Conservation (phyloP, 2,329 filamentous ascomycete genomes). For the Colletotrichum chlorophyti region DNA sequence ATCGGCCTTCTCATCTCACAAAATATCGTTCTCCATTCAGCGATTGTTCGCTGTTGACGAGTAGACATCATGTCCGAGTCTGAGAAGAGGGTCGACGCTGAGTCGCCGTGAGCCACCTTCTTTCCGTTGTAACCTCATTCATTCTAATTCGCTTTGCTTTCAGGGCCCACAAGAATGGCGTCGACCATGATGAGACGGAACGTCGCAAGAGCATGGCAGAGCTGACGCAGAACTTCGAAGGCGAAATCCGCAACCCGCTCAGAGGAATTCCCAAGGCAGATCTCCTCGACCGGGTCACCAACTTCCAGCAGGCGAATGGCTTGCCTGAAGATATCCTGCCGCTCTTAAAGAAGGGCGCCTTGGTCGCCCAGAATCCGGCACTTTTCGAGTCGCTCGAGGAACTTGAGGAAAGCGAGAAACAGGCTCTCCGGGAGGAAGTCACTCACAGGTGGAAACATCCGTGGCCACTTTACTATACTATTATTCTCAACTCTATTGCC, state of each 20-base stretch:
- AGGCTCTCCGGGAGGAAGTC: slow-evolving; percentile 47
- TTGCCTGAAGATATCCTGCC: slow-evolving; percentile 53
- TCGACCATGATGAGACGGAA: neutral
- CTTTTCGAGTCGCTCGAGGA: slow-evolving; percentile 54
- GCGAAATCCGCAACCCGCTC: slow-evolving; percentile 53
- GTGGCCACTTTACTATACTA: slow-evolving; percentile 55
- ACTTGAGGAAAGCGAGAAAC: slow-evolving; percentile 50
- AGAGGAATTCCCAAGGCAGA: slow-evolving; percentile 57
- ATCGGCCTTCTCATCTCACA: too few species aligned
- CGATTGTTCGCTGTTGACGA: neutral
- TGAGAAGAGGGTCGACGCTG: slow-evolving; percentile 4
- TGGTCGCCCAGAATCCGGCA: slow-evolving; percentile 59
- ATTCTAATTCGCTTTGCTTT: neutral
- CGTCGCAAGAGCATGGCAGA: slow-evolving; percentile 15
- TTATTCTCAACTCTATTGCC: slow-evolving; percentile 58
- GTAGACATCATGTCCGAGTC: neutral
- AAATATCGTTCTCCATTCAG: neutral
- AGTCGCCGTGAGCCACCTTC: neutral
- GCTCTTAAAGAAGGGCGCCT: slow-evolving; percentile 53
- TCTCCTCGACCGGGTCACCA: slow-evolving; percentile 60
- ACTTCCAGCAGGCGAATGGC: slow-evolving; percentile 57
- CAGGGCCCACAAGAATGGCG: slow-evolving; percentile 1
- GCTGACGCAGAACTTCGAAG: slow-evolving; percentile 28
- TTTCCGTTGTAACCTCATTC: neutral
- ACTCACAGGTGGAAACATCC: slow-evolving; percentile 58